Evolutionary conservation across 306 rosid species (phyloP), one percentile per base, ranked within the genome.

Genomic region (Aeschynomene evenia): DNA sequence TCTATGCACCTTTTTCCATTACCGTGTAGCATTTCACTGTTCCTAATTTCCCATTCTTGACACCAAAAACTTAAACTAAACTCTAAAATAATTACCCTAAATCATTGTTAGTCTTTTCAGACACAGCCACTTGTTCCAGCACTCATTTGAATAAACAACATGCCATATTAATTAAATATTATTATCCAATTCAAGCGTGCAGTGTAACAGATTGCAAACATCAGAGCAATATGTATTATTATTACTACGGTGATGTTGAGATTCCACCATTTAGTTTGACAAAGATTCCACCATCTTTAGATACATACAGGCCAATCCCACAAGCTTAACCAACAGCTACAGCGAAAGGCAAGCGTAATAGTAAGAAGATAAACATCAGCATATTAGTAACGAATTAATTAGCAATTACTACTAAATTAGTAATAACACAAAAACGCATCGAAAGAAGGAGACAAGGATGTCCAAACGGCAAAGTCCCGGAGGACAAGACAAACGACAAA

Each of bases 401-500:
- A n/a, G n/a, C n/a, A n/a, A n/a, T n/a, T n/a, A n/a, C n/a, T n/a
- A n/a, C n/a, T n/a, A n/a, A n/a, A n/a, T n/a, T n/a, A n/a, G 43
- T 37, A 37, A 37, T 2, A 9, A 37, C 3, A 2, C 9, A 6
- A 6, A 1, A 16, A 45, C 2, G 51, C 20, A 45, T 45, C 2
- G 51, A 45, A 45, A 45, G 19, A 57, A 66, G 34, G 46, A 52
- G 72, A 64, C 56, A 64, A 66, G 59, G 73, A 66, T 57, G 62
- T 66, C 0, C 15, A 34, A 66, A 75, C 68, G 79, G 79, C 54
- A 66, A n/a, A 56, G 73, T 56, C 34, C 21, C 56, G 36, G 42
- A n/a, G 0, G 42, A 77, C 68, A 56, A n/a, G 46, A 71, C 21
- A 77, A 77, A 77, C 77, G 82, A 77, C 82, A 77, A 77, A 77